Base-by-base conservation (phyloP, 805 yeast species). In the Saccharomycopsis oosterbeekiorum region DNA sequence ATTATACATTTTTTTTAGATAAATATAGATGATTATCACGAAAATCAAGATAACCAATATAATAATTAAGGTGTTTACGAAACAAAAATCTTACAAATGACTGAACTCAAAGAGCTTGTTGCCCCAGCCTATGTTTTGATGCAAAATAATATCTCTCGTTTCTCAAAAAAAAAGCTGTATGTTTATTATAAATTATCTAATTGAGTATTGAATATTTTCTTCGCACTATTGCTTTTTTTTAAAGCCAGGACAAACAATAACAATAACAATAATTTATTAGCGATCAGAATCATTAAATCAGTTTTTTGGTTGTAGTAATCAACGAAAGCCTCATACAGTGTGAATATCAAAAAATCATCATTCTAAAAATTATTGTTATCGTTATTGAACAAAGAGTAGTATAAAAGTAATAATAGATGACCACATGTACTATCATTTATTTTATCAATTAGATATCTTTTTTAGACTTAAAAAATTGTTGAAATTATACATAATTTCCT, bases 271-370 rank as follows among this genome's bases (percentile, higher is more conserved):
- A 8, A 21, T 19, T 26, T 34, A 47, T 47, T 47, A 47, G 34
- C 11, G 53, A 54, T 62, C 65, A 62, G 65, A 62, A 60, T 62
- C 65, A 62, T 62, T 62, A 62, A 62, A 62, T 62, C 65, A 62
- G 65, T 62, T 29, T 62, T 62, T 58, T 51, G 42, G 53, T 34
- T 54, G 36, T 57, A 41, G 36, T 60, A 60, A 57, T 60, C 62
- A 60, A 60, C 34, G 56, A 58, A 58, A 55, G 43, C 34, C 60
- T 62, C 65, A 62, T 57, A 62, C 63, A 62, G 65, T 62, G 65
- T 62, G 65, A 62, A 62, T 62, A 62, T 58, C 37, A 41, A 60
- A 57, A 56, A 51, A 62, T 62, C 65, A 62, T 60, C 65, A 62
- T 57, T 17, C 37, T 43, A 50, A 37, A 36, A 26, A 21, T 21